Percentiles rank a stretch among this genome's conserved stretches.
Evolutionary conservation across 192 early-diverging fungal genomes (phyloP).

Genomic region (Coemansia sp.): DNA sequence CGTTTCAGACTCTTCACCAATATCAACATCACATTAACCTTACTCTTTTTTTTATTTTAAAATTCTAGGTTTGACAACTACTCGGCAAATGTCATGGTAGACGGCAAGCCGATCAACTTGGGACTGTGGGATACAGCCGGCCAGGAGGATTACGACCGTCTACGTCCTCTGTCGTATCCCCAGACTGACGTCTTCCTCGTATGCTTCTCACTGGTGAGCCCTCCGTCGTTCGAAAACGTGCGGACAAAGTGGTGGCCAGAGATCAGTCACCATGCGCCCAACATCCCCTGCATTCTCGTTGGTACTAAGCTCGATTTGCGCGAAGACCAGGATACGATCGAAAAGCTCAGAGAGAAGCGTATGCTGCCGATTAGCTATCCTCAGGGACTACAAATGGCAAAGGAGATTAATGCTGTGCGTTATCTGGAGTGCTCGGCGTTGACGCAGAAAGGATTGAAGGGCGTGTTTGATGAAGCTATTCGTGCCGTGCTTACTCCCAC

Average conservation of each 20-base stretch:
- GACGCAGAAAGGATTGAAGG: constrained; percentile 97
- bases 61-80: constrained; percentile 91
- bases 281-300: constrained; percentile 89
- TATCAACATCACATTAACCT: too few relatives aligned
- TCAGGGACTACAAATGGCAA: constrained; percentile 86
- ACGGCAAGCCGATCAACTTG: constrained; percentile 97
- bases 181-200: constrained; percentile 98
- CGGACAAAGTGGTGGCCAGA: constrained; percentile 98
- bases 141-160: constrained; percentile 98
- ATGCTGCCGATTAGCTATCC: constrained; percentile 86
- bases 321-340: constrained; percentile 89
- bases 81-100: constrained; percentile 98
- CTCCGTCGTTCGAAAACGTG: constrained; percentile 97
- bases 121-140: constrained; percentile 99
- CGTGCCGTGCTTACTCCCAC: constrained; percentile 85
- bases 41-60: background rate
- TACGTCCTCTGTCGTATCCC: constrained; percentile 96
- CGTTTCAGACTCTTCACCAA: background rate
- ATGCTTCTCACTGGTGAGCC: constrained; percentile 96
- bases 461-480: constrained; percentile 98
- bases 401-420: constrained; percentile 86
- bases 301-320: constrained; percentile 98
- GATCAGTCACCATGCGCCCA: constrained; percentile 92
- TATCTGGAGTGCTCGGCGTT: constrained; percentile 98
- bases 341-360: constrained; percentile 82